A percentile compares a stretch with the other conserved stretches of the same genome.
Evolutionary conservation across 768 basidiomycete species (phyloP).

Genomic region (Psilocybe azurescens): DNA sequence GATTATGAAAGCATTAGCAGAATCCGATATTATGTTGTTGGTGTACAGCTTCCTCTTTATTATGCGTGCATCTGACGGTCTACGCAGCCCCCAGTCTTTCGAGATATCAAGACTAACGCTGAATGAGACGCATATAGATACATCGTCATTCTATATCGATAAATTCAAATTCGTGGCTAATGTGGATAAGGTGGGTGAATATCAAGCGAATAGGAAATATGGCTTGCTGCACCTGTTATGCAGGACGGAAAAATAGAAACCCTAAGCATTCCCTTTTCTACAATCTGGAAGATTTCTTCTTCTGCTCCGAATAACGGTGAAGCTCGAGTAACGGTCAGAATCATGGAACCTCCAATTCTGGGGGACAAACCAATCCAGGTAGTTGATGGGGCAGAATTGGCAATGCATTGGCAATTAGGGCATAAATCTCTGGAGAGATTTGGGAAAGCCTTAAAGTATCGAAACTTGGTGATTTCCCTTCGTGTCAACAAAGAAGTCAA

Average conservation of each 20-base stretch:
- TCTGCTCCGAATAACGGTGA: slow-evolving; percentile 23
- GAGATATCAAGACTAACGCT: slow-evolving; percentile 43
- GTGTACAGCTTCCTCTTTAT: slow-evolving; percentile 21
- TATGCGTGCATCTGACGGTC: slow-evolving; percentile 1
- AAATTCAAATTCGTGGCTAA: slow-evolving; percentile 55
- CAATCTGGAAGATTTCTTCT: slow-evolving; percentile 30
- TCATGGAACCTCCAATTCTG: slow-evolving; percentile 45
- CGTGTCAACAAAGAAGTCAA: neutral
- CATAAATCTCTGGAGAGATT: slow-evolving; percentile 41
- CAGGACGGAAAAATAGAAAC: slow-evolving; percentile 59
- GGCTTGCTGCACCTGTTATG: neutral
- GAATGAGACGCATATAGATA: slow-evolving; percentile 35
- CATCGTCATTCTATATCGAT: slow-evolving; percentile 56
- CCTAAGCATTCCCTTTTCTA: slow-evolving; percentile 48
- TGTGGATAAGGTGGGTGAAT: slow-evolving; percentile 40
- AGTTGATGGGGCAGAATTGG: slow-evolving; percentile 23
- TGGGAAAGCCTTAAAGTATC: slow-evolving; percentile 41
- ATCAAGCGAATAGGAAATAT: neutral
- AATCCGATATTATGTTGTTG: slow-evolving; percentile 52
- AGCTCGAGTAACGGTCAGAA: slow-evolving; percentile 33
- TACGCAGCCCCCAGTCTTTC: slow-evolving; percentile 65
- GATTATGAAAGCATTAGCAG: slow-evolving; percentile 54
- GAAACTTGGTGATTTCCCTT: slow-evolving; percentile 49
- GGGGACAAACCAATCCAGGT: slow-evolving; percentile 32
- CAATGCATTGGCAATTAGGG: slow-evolving; percentile 45